A percentile compares a stretch with the other conserved stretches of the same genome.
phyloP scores from a whole-genome alignment of 2,329 filamentous ascomycete genomes.

The Aureobasidium zeae region DNA sequence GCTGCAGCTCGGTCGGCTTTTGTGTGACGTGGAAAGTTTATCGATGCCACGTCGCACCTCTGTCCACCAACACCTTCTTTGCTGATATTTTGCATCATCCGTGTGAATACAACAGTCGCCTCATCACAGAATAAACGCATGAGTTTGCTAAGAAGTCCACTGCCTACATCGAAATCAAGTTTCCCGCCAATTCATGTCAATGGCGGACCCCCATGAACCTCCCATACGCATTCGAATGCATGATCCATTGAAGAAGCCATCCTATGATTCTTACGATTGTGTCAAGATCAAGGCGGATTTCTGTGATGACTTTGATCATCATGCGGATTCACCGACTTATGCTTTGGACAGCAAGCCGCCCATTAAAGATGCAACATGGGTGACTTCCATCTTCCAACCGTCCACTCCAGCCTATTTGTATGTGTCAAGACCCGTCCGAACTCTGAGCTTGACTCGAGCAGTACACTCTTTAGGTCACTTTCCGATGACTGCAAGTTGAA shows the following conservation, averaged over 20 bases:
- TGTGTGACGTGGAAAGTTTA: constrained; percentile 12
- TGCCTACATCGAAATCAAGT: background rate
- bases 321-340: constrained; percentile 1
- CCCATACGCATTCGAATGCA: background rate
- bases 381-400: constrained; percentile 3
- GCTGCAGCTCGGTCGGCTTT: too few relatives aligned
- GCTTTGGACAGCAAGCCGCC: background rate
- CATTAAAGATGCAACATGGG: constrained; percentile 1
- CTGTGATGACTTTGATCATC: background rate
- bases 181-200: constrained; percentile 2
- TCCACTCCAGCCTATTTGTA: constrained; percentile 4
- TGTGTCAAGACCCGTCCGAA: constrained; percentile 13
- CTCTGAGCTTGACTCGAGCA: constrained; percentile 9
- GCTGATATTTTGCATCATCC: too few relatives aligned
- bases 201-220: constrained; percentile 10
- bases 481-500: background rate
- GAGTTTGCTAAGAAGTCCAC: constrained; percentile 13
- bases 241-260: constrained; percentile 7
- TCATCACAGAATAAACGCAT: background rate
- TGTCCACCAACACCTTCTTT: constrained; percentile 10
- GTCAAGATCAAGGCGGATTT: constrained; percentile 1
- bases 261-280: constrained; percentile 3
- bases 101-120: background rate
- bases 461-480: constrained; percentile 4
- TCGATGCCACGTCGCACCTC: constrained; percentile 10